Evolutionary conservation across 495 filamentous ascomycete species (phyloP), one percentile per base, ranked within the genome.

Genomic region (Coniosporium apollinis): DNA sequence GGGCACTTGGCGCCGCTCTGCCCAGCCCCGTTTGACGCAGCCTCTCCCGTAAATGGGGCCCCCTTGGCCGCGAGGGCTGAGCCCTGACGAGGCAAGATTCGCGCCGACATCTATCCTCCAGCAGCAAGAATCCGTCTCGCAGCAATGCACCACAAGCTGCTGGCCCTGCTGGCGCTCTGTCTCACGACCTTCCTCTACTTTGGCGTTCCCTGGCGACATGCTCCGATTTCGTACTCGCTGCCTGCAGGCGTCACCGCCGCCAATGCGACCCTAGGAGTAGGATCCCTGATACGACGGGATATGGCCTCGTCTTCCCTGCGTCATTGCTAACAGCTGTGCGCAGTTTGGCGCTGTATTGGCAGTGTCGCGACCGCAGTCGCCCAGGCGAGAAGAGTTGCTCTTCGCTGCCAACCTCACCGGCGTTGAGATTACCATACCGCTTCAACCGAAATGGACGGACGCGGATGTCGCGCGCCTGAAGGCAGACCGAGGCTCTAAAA

Each of bases 331-430:
- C 33, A 21, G 29, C 24, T 26, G 13, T 4, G 20, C 20, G 17
- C 29, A 43, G 34, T 56, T 56, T 33, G 50, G 50, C 31, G 47
- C 53, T 15, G 36, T 56, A 13, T n/a, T 56, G 8, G 53, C 44
- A 28, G 53, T 56, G 15, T 54, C 53, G 7, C 44, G 41, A 22
- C 33, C 34, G 5, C 33, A 32, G n/a, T 52, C 51, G 3, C 41
- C 49, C 6, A 38, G 51, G 10, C 36, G 46, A 13, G 41, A 47
- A 19, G 44, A 30, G 15, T 37, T 52, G 4, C 15, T 55, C 13
- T 38, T 53, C 20, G 54, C 51, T 22, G 49, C 54, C 24, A 55
- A 55, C 36, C 37, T 55, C 29, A 57, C 54, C 28, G 47, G 47
- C 29, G 47, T 57, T 37, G 49, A 48, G 14, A 44, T 57, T 37